Base-by-base conservation (phyloP, 139 green algal species). In the Astrephomene gubernaculifera region DNA sequence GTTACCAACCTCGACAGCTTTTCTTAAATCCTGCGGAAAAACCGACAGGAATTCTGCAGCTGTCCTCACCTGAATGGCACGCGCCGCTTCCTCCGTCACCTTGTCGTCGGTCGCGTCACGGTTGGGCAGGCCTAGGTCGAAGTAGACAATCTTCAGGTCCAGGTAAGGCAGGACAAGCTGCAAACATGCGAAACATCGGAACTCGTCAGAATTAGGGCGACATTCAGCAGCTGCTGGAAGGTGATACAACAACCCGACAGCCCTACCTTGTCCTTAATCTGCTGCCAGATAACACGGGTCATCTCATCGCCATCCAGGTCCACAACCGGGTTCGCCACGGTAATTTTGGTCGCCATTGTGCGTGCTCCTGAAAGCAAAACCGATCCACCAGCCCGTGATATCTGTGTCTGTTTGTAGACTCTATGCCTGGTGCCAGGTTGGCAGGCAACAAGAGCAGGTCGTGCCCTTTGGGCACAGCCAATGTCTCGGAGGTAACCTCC, bases 301-400 rank as follows among this genome's bases (percentile, higher is more conserved):
- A 98, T 98, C 87, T 98, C 95, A 78, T 99, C 95, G 31, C 97
- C 97, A 92, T 99, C 97, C 35, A 99, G 91, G 61, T 99, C 97
- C 36, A 99, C 96, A 10, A 99, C 92, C 0, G 71, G 71, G 45
- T 80, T 80, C 45, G 71, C 71, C 14, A 80, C 71, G 45, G 12
- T 21, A 8, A 80, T 80, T 65, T 80, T 80, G 45, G 45, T 67
- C 31, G 71, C 45, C 71, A 80, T 80, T 12, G 71, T 65, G 21
- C 71, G 45, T 8, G 45, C 45, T 31, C 70, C 70, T 78, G 43
- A 78, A 78, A 3, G 43, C 43, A 61, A 43, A 78, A 76, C 39
- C 69, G 21, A 35, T 38, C 35, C 41, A 24, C 69, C 69, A 76
- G 69, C 19, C 24, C 2, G 1, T 76, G 69, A 33, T 60, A 63